phyloP scores from a whole-genome alignment of 257 asterid genomes.

The Primulina huaijiensis region DNA sequence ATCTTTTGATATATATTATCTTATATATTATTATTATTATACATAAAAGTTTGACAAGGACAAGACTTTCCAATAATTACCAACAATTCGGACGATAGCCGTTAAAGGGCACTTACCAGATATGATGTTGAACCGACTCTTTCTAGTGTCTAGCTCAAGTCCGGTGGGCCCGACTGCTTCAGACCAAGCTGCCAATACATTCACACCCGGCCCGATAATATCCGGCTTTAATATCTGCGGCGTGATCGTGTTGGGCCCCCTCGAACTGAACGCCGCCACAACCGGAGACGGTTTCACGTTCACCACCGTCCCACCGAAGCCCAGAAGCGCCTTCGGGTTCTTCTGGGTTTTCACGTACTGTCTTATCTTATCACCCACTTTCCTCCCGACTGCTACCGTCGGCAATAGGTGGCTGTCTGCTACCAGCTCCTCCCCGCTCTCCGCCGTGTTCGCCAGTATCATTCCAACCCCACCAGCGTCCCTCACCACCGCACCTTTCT shows the following conservation, averaged over 20 bases:
- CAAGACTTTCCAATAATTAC: background rate
- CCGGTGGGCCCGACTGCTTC: slow-evolving; percentile 49
- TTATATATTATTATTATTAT: too few relatives aligned
- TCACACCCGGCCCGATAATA: slow-evolving; percentile 62
- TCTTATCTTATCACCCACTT: slow-evolving; percentile 40
- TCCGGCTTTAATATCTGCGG: slow-evolving; percentile 61
- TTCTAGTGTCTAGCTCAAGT: slow-evolving; percentile 39
- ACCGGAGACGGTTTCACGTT: slow-evolving; percentile 66
- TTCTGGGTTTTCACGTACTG: slow-evolving; percentile 33
- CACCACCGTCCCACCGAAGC: slow-evolving; percentile 55
- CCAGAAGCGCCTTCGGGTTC: slow-evolving; percentile 39
- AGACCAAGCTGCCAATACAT: slow-evolving; percentile 57
- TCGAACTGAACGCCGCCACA: slow-evolving; percentile 65
- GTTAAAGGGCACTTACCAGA: slow-evolving; percentile 36
- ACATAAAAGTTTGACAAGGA: background rate
- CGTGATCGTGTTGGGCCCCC: slow-evolving; percentile 58
- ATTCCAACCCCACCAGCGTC: slow-evolving; percentile 60
- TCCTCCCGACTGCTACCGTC: slow-evolving; percentile 53
- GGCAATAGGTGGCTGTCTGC: slow-evolving; percentile 61
- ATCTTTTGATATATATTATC: too few relatives aligned
- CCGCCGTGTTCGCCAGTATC: slow-evolving; percentile 62
- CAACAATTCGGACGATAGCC: slow-evolving; percentile 17
- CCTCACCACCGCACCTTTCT: slow-evolving; percentile 49
- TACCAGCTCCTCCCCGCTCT: slow-evolving; percentile 56
- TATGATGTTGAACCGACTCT: slow-evolving; percentile 46